Evolutionary conservation across 2,329 filamentous ascomycete species (phyloP), one percentile per base, ranked within the genome.

Genomic region (Xylaria sp.): DNA sequence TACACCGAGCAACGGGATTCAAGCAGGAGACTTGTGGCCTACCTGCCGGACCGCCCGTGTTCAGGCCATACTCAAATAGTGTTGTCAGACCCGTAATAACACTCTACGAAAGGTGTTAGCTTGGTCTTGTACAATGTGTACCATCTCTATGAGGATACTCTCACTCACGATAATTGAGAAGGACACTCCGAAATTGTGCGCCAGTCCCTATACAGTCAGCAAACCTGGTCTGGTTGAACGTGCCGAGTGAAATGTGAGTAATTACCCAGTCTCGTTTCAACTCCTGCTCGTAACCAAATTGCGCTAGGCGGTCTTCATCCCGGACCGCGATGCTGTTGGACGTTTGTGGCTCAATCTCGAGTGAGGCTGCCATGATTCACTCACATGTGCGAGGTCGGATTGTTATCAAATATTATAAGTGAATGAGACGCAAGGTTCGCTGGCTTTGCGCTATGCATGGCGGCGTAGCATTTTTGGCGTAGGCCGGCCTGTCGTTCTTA

Each of bases 121-220:
- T 71, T 59, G 66, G 54, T 65, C 4, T 41, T 33, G 33, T 18
- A 25, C 15, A 4, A 31, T 33, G 18, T n/a, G 43, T 9, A 52
- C 28, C 15, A 23, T 15, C 3, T 31, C 25, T n/a, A 5, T n/a
- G 7, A 46, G 13, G 15, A 46, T 8, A 5, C 41, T 8, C 51
- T 78, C 23, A 69, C 84, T 70, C 74, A 87, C 85, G 75, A 89
- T 89, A 72, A 89, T 89, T 6, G 86, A 88, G 75, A 89, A 89
- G 0, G 86, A 89, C 7, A 89, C 86, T 33, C 87, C 87, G 79
- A 89, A 89, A 74, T 89, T 89, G 73, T 89, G 87, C 61, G 85
- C 79, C 68, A 89, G 73, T 4, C 85, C 84, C 71, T 73, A 41
- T 12, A 39, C 8, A 2, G 31, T 69, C 36, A 65, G 57, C 33